phyloP scores from a whole-genome alignment of 768 basidiomycete genomes.

The Punctularia strigosozonata region DNA sequence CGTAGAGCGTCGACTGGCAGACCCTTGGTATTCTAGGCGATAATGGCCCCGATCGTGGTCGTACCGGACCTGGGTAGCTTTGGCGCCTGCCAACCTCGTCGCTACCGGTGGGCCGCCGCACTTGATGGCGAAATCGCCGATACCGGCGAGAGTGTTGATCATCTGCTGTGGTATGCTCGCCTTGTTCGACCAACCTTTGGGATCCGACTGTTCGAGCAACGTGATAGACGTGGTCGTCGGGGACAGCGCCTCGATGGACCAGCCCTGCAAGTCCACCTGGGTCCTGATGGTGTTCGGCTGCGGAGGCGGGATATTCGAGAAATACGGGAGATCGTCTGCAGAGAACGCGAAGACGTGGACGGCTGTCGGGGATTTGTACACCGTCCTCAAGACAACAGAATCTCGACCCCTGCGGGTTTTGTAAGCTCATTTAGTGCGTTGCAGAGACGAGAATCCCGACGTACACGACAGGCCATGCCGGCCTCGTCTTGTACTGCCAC shows the following conservation, averaged over 20 bases:
- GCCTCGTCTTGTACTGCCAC: constrained; percentile 88
- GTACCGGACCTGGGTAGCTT: constrained; percentile 61
- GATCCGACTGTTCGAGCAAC: constrained; percentile 91
- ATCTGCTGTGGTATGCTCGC: constrained; percentile 89
- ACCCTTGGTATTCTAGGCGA: constrained; percentile 74
- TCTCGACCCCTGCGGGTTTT: constrained; percentile 86
- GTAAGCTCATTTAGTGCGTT: too few species aligned
- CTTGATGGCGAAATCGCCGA: constrained; percentile 94
- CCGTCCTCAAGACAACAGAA: constrained; percentile 82
- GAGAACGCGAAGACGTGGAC: constrained; percentile 96
- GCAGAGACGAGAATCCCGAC: constrained; percentile 21
- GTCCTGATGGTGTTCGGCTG: constrained; percentile 81
- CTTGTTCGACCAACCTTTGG: constrained; percentile 95
- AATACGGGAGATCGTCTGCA: constrained; percentile 78
- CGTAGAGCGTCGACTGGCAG: constrained; percentile 32
- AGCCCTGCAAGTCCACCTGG: constrained; percentile 96
- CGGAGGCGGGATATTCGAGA: constrained; percentile 54
- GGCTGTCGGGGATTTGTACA: constrained; percentile 92
- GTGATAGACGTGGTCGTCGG: constrained; percentile 92
- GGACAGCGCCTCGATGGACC: constrained; percentile 92
- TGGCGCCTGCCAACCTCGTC: constrained; percentile 73
- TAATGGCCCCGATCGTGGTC: constrained; percentile 80
- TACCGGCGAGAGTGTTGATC: constrained; percentile 79
- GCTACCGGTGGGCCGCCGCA: constrained; percentile 90
- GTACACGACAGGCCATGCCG: constrained; percentile 89